Conservation (phyloP, 2,329 filamentous ascomycete genomes). For the Diaporthe batatas region DNA sequence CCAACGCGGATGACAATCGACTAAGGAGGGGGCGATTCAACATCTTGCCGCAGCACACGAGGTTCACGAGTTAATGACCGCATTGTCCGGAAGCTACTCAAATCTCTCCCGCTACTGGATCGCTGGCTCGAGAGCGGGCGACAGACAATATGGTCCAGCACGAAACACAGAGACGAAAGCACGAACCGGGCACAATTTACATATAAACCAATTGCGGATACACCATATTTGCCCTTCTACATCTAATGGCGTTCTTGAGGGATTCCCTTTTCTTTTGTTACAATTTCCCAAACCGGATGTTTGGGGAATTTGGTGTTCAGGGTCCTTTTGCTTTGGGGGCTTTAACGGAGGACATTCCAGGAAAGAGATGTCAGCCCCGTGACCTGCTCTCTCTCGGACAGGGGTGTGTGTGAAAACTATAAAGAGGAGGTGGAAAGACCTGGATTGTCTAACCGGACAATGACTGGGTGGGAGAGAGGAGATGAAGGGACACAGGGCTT, state of each 20-base stretch:
- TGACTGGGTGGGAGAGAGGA: background rate
- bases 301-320: slow-evolving; percentile 29
- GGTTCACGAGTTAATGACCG: slow-evolving; percentile 40
- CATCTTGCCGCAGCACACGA: slow-evolving; percentile 25
- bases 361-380: slow-evolving; percentile 23
- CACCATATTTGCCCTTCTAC: slow-evolving; percentile 27
- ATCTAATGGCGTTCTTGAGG: slow-evolving; percentile 40
- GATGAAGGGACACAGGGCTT: slow-evolving; percentile 10
- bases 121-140: slow-evolving; percentile 27
- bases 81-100: slow-evolving; percentile 36
- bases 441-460: slow-evolving; percentile 1
- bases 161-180: slow-evolving; percentile 41
- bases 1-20: slow-evolving; percentile 74
- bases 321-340: slow-evolving; percentile 35
- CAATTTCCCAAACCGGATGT: slow-evolving; percentile 29
- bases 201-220: slow-evolving; percentile 32
- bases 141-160: slow-evolving; percentile 39
- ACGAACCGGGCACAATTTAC: slow-evolving; percentile 40
- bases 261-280: background rate
- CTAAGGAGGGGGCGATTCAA: slow-evolving; percentile 52
- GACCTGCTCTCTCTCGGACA: slow-evolving; percentile 24
- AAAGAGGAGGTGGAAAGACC: background rate
- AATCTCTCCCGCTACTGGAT: slow-evolving; percentile 22
- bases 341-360: slow-evolving; percentile 6
- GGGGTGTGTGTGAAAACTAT: slow-evolving; percentile 4